Percentiles rank a stretch among this genome's conserved stretches.
phyloP scores from a whole-genome alignment of 2,329 filamentous ascomycete genomes.

The Fusarium sp. region DNA sequence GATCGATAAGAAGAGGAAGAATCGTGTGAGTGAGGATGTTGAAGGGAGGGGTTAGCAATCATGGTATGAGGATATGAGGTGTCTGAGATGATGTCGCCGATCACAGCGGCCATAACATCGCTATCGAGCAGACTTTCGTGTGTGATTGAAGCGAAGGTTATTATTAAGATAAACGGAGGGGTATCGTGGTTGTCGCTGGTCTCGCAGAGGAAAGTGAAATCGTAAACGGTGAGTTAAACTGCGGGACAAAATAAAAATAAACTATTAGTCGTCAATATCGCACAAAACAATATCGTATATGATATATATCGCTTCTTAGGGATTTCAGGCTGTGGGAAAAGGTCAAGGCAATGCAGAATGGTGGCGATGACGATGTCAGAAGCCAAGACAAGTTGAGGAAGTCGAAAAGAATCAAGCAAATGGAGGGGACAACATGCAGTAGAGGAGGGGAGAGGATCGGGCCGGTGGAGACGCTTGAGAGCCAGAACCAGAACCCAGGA shows the following conservation, averaged over 20 bases:
- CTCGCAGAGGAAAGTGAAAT: slow-evolving; percentile 31
- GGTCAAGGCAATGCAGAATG: slow-evolving; percentile 20
- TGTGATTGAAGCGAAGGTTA: slow-evolving; percentile 3
- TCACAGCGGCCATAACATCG: slow-evolving; percentile 70
- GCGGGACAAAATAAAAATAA: slow-evolving; percentile 29
- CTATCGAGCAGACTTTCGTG: slow-evolving; percentile 25
- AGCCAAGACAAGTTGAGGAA: slow-evolving; percentile 35
- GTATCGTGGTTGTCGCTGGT: slow-evolving; percentile 36
- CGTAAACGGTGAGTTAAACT: slow-evolving; percentile 32
- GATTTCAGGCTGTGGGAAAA: slow-evolving; percentile 1
- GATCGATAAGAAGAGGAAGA: slow-evolving; percentile 42
- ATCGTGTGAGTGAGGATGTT: slow-evolving; percentile 57
- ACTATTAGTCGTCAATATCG: slow-evolving; percentile 39
- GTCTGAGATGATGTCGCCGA: slow-evolving; percentile 79
- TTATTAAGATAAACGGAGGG: slow-evolving; percentile 31
- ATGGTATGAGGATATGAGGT: slow-evolving; percentile 75
- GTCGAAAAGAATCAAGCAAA: slow-evolving; percentile 39
- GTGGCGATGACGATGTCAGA: slow-evolving; percentile 39
- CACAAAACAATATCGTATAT: slow-evolving; percentile 16
- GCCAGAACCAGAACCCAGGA: slow-evolving; percentile 29
- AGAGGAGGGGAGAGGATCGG: slow-evolving; percentile 38
- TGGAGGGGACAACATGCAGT: slow-evolving; percentile 34
- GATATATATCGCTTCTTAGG: slow-evolving; percentile 15
- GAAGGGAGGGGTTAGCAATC: slow-evolving; percentile 64
- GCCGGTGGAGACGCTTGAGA: slow-evolving; percentile 35